A percentile compares a stretch with the other conserved stretches of the same genome.
phyloP scores from a whole-genome alignment of 2,329 filamentous ascomycete species.

The Claviceps sp. region DNA sequence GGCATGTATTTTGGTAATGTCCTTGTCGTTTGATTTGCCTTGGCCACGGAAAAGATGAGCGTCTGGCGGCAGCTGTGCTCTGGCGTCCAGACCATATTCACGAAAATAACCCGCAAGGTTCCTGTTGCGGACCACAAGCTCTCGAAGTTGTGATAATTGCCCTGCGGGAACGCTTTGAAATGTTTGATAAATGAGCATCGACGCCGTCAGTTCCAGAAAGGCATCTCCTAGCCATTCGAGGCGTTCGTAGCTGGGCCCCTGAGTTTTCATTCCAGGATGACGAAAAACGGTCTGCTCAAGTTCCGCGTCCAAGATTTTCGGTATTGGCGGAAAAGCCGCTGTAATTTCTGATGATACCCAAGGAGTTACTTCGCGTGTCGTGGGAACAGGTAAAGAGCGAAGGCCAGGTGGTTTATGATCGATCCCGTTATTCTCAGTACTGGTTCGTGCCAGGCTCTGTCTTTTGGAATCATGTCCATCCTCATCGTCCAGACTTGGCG shows the following conservation, averaged over 20 bases:
- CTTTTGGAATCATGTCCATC: constrained; percentile 6
- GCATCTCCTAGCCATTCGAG: constrained; percentile 85
- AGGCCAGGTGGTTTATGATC: neutral
- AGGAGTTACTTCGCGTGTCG: constrained; percentile 20
- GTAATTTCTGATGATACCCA: constrained; percentile 40
- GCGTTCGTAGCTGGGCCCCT: constrained; percentile 50
- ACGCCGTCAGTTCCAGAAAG: constrained; percentile 66
- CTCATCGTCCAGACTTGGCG: neutral
- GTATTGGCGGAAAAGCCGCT: constrained; percentile 40
- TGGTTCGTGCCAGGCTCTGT: neutral
- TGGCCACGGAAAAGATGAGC: constrained; percentile 17
- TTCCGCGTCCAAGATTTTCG: constrained; percentile 42
- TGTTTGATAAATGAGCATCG: constrained; percentile 59
- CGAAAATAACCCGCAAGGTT: constrained; percentile 58
- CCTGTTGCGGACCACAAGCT: constrained; percentile 67
- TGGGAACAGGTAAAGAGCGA: constrained; percentile 3
- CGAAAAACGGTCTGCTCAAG: constrained; percentile 54
- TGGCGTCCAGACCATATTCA: constrained; percentile 56
- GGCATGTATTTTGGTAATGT: constrained; percentile 58
- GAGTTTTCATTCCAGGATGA: constrained; percentile 37
- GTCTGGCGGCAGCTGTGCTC: constrained; percentile 41
- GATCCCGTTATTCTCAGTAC: neutral
- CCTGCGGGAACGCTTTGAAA: constrained; percentile 55
- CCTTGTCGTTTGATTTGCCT: constrained; percentile 29
- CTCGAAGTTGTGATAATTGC: constrained; percentile 60